Conservation (phyloP, 176 grass and related monocot genomes). For the Ensete glaucum region DNA sequence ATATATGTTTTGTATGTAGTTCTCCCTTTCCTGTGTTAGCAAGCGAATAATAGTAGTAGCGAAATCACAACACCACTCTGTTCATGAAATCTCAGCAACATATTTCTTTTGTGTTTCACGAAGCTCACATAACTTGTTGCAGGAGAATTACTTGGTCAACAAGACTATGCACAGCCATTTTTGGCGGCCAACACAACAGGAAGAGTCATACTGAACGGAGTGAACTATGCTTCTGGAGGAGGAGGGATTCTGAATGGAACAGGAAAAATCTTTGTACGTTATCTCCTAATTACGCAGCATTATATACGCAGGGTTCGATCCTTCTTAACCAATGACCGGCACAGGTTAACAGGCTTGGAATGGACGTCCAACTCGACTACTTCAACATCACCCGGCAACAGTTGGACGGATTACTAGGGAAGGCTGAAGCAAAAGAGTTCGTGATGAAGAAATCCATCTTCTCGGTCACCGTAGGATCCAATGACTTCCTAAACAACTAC, state of each 20-base stretch:
- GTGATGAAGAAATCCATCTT: slow-evolving; percentile 51
- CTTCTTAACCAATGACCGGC: not conserved
- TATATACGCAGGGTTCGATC: too few relatives aligned
- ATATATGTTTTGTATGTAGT: too few relatives aligned
- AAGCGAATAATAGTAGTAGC: too few relatives aligned
- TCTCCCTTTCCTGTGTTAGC: too few relatives aligned
- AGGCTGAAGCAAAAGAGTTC: slow-evolving; percentile 31
- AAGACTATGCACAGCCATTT: slow-evolving; percentile 65
- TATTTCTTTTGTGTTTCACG: too few relatives aligned
- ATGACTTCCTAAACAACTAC: slow-evolving; percentile 98
- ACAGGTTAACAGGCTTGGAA: slow-evolving; percentile 69
- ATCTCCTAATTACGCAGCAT: too few relatives aligned
- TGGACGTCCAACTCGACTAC: slow-evolving; percentile 93
- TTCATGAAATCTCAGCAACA: too few relatives aligned
- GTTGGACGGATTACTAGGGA: slow-evolving; percentile 49
- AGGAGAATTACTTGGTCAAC: slow-evolving; percentile 79
- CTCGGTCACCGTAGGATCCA: slow-evolving; percentile 78
- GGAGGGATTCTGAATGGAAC: slow-evolving; percentile 77
- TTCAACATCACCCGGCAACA: slow-evolving; percentile 65
- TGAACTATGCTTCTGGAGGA: slow-evolving; percentile 91
- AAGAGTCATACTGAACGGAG: slow-evolving; percentile 48
- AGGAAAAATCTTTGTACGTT: slow-evolving; percentile 57
- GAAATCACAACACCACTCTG: too few relatives aligned
- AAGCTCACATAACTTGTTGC: not conserved
- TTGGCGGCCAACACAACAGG: slow-evolving; percentile 65